Conservation (phyloP, 2,329 filamentous ascomycete species). For the Aureobasidium sp. region DNA sequence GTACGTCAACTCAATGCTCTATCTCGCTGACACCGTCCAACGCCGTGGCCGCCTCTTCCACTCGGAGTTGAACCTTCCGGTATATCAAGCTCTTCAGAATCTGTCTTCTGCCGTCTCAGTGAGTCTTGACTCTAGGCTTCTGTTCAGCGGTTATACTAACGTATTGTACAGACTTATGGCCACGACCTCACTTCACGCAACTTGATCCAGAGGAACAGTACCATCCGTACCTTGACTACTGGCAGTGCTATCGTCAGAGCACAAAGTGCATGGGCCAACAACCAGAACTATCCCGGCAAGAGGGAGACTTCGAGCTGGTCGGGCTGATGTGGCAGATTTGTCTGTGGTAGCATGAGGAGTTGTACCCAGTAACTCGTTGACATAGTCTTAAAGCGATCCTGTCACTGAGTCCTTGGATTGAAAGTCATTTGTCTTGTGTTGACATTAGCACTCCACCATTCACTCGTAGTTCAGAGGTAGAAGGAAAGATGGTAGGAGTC, state of each 20-base stretch:
- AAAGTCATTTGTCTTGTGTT: not conserved
- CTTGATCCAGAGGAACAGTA: constrained; percentile 23
- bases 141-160: not conserved
- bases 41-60: constrained; percentile 29
- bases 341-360: constrained; percentile 28
- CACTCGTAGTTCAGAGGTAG: not conserved
- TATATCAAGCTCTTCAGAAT: constrained; percentile 25
- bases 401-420: not conserved
- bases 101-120: constrained; percentile 26
- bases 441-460: not conserved
- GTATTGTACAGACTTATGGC: constrained; percentile 20
- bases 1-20: constrained; percentile 24
- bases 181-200: constrained; percentile 23
- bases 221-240: constrained; percentile 30
- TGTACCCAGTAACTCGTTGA: not conserved
- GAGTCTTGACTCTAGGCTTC: not conserved
- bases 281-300: constrained; percentile 13
- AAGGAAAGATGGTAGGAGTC: not conserved
- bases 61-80: constrained; percentile 29
- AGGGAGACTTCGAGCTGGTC: not conserved
- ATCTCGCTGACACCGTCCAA: constrained; percentile 24
- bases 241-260: constrained; percentile 23
- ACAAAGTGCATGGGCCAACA: constrained; percentile 14
- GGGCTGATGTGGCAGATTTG: not conserved
- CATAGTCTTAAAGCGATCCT: not conserved